Conservation (phyloP, 345 rosid genomes). For the Gynandropsis gynandra region DNA sequence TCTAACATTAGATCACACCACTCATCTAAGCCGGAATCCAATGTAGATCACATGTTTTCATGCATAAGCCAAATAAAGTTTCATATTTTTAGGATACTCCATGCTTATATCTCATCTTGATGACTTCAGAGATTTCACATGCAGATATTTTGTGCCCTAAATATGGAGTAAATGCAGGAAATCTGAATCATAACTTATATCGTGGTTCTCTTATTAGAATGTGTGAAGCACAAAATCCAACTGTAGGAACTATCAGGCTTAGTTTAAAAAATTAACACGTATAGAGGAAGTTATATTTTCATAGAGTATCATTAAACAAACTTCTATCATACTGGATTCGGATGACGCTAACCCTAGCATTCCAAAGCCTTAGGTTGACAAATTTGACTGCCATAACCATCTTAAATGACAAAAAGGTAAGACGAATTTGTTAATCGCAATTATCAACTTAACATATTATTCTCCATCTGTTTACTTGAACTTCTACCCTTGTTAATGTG, state of each 20-base stretch:
- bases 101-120: not conserved
- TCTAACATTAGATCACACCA: not conserved
- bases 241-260: too few species aligned
- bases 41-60: not conserved
- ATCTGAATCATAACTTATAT: not conserved
- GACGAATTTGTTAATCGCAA: too few species aligned
- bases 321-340: too few species aligned
- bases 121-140: constrained; percentile 1
- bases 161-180: not conserved
- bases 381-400: too few species aligned
- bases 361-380: too few species aligned
- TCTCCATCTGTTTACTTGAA: not conserved
- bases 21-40: not conserved
- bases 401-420: too few species aligned
- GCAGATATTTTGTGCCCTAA: not conserved
- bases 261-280: too few species aligned
- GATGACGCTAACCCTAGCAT: too few species aligned
- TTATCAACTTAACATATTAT: not conserved
- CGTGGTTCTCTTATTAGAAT: not conserved
- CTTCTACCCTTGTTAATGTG: too few species aligned
- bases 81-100: not conserved
- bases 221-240: not conserved
- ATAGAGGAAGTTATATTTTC: too few species aligned
- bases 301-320: too few species aligned
- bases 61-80: not conserved